Base-by-base conservation (phyloP, 2,329 filamentous ascomycete genomes). In the Beauveria bassiana region DNA sequence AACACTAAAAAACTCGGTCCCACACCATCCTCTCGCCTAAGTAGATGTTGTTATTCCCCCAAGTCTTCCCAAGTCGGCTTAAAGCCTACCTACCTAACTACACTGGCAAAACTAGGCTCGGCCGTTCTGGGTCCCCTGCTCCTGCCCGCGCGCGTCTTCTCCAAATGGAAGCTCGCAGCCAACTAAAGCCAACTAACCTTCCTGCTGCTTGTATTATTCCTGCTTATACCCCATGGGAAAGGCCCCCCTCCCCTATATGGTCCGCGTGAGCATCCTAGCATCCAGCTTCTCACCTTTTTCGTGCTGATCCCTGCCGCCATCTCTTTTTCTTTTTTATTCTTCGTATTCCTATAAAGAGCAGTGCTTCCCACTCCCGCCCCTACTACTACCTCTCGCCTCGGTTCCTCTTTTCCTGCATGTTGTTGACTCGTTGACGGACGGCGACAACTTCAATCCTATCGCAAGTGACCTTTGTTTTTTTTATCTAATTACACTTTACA, bases 11-110 rank as follows among this genome's bases (percentile, higher is more conserved):
- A 16, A 7, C 28, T 5, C 16, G 16, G 56, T 59, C 46, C 46
- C 56, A 59, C 56, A 58, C 55, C 55, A 58, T 58, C 43, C 16
- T 58, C 16, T 40, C 54, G 26, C 40, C 43, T 58, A 28, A 1
- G 14, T 57, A 31, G 34, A 59, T 22, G 20, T 16, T 31, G 26
- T 24, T 47, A 50, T 31, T 47, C 34, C 56, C 56, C 43, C 34
- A 34, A 59, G 22, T 22, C 22, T 22, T 22, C 22, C 22, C 22
- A 22, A 50, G 46, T 40, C 34, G 31, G 46, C 46, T 16, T 56
- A 31, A 46, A 43, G 8, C 6, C 45, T 46, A 18, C 42, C 22
- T 22, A 22, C 22, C 22, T n/a, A n/a, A n/a, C n/a, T 22, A 22
- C 22, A 22, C 22, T 22, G 22, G 22, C 2, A 22, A 22, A 22